These are phyloP conservation scores for Russula earlei DNA, from an alignment of 768 basidiomycete genomes.

Conservation along the genomic window DNA sequence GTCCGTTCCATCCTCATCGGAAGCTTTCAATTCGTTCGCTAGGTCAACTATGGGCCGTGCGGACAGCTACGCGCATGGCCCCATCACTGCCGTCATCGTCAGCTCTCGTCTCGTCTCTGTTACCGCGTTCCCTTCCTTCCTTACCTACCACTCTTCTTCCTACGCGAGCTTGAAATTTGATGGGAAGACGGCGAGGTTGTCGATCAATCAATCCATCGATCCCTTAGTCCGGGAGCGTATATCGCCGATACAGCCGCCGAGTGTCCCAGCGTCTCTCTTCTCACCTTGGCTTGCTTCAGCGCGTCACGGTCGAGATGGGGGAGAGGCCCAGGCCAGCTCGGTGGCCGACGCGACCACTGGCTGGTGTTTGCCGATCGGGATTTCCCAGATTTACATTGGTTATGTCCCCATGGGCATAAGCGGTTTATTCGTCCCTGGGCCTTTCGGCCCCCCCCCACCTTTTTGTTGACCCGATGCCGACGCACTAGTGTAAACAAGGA, in stretches of 20 bases:
- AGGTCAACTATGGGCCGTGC: too few relatives aligned
- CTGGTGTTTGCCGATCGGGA: neutral
- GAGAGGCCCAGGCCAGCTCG: too few relatives aligned
- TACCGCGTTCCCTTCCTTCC: neutral
- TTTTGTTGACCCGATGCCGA: too few relatives aligned
- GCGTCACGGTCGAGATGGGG: too few relatives aligned
- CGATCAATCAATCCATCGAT: conserved; percentile 1
- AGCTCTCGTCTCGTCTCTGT: neutral
- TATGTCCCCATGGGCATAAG: too few relatives aligned
- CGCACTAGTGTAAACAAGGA: neutral
- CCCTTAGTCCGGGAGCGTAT: neutral
- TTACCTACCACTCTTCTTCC: neutral
- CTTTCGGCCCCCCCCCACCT: too few relatives aligned
- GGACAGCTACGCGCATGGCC: too few relatives aligned
- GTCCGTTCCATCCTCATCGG: neutral
- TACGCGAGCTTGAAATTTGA: conserved; percentile 3
- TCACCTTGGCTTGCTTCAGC: too few relatives aligned
- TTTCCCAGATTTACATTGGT: neutral
- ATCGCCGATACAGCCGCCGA: conserved; percentile 4
- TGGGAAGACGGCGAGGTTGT: neutral
- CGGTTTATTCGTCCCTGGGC: too few relatives aligned
- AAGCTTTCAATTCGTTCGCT: too few relatives aligned
- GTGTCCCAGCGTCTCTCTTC: neutral
- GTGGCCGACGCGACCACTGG: neutral
- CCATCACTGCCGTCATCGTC: too few relatives aligned